phyloP scores from a whole-genome alignment of 1,284 basidiomycete species.

The Leccinum solheimii region DNA sequence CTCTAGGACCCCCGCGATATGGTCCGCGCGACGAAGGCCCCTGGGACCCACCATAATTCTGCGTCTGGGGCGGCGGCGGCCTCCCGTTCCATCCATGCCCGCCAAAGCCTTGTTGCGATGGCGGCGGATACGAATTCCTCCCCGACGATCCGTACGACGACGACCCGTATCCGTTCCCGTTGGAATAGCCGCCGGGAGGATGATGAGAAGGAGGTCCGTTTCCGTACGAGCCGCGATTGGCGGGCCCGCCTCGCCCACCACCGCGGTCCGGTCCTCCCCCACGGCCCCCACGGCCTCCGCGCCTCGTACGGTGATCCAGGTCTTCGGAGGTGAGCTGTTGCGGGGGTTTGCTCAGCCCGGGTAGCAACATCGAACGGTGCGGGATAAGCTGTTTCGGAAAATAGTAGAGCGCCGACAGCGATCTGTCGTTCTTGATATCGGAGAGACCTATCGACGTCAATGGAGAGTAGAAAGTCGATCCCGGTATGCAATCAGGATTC shows the following conservation, averaged over 20 bases:
- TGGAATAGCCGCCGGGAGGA: conserved; percentile 27
- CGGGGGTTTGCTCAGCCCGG: conserved; percentile 65
- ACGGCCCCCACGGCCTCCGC: conserved; percentile 44
- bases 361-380: conserved; percentile 84
- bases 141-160: conserved; percentile 24
- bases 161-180: conserved; percentile 22
- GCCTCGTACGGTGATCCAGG: conserved; percentile 54
- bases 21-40: conserved; percentile 29
- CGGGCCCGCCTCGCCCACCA: conserved; percentile 40
- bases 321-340: conserved; percentile 74
- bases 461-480: conserved; percentile 86
- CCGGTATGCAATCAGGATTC: conserved; percentile 89
- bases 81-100: conserved; percentile 35
- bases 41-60: conserved; percentile 27
- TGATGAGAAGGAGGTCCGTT: conserved; percentile 16
- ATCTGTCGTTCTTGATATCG: conserved; percentile 86
- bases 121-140: conserved; percentile 25
- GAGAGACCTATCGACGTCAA: conserved; percentile 55
- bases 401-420: conserved; percentile 85
- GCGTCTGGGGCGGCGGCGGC: conserved; percentile 25
- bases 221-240: conserved; percentile 33
- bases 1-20: conserved; percentile 27
- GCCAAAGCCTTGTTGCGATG: conserved; percentile 32
- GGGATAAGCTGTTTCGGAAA: conserved; percentile 87
- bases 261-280: conserved; percentile 43